phyloP scores from a whole-genome alignment of 2,329 filamentous ascomycete genomes.

The Blumeria graminis region DNA sequence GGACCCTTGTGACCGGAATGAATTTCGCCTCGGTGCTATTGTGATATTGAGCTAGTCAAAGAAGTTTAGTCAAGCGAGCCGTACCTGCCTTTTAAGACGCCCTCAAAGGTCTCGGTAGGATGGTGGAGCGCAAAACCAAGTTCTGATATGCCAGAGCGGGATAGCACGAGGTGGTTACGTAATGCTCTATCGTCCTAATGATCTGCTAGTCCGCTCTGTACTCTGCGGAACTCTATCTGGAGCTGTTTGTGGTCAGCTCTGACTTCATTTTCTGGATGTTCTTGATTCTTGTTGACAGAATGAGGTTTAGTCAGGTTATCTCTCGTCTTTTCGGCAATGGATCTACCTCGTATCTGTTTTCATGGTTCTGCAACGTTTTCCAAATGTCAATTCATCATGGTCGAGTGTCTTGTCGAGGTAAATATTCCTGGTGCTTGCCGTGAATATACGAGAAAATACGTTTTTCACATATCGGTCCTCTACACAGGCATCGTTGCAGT shows the following conservation, averaged over 20 bases:
- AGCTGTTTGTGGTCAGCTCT: neutral
- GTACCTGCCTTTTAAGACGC: neutral
- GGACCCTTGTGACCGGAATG: neutral
- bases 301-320: neutral
- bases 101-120: neutral
- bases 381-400: neutral
- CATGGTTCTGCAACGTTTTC: neutral
- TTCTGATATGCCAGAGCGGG: neutral
- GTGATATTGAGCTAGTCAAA: neutral
- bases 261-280: neutral
- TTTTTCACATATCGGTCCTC: neutral
- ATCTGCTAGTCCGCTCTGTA: neutral
- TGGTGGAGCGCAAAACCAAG: neutral
- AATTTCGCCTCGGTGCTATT: neutral
- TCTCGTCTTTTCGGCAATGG: neutral
- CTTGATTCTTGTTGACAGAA: neutral
- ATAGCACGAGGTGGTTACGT: neutral
- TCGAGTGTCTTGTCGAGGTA: neutral
- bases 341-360: neutral
- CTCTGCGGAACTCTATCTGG: neutral
- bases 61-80: neutral
- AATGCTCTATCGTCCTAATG: neutral
- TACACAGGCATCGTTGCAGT: neutral
- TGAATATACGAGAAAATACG: neutral
- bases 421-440: neutral